Evolutionary conservation across 257 asterid species (phyloP).

Genomic region (Anisodus tanguticus): DNA sequence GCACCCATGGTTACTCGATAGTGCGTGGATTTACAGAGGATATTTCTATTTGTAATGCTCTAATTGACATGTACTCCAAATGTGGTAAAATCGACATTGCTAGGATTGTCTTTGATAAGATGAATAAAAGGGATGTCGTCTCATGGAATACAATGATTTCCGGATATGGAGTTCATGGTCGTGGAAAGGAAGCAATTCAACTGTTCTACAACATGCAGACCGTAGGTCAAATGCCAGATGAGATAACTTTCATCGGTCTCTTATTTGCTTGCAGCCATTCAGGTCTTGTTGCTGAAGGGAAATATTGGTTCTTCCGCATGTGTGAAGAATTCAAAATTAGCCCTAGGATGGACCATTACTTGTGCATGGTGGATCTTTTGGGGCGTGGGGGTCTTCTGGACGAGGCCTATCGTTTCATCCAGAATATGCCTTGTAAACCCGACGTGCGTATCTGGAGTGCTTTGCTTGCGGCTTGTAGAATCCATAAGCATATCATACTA

Average conservation of each 20-base stretch:
- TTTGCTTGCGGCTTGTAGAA: conserved; percentile 73
- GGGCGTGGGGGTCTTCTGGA: conserved; percentile 74
- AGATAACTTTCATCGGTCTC: conserved; percentile 73
- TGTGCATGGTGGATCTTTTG: conserved; percentile 79
- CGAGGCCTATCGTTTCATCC: conserved; percentile 64
- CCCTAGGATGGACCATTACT: conserved; percentile 74
- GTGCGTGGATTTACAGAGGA: conserved; percentile 64
- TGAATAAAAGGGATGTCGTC: conserved; percentile 68
- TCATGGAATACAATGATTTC: conserved; percentile 88
- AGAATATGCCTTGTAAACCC: conserved; percentile 71
- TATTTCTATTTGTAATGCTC: conserved; percentile 66
- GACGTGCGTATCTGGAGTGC: conserved; percentile 75
- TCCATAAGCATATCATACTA: conserved; percentile 61
- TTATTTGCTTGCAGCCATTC: conserved; percentile 92
- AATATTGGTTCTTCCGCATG: conserved; percentile 57
- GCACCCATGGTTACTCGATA: conserved; percentile 72
- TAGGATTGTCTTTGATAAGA: conserved; percentile 60
- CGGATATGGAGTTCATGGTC: conserved; percentile 86
- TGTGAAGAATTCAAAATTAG: conserved; percentile 53
- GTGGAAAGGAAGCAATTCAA: conserved; percentile 65
- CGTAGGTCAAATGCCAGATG: conserved; percentile 61
- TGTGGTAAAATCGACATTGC: conserved; percentile 70
- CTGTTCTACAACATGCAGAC: conserved; percentile 62
- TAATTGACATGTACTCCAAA: conserved; percentile 83
- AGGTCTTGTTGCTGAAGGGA: conserved; percentile 80